Evolutionary conservation across 129 eudicot species (phyloP).

Genomic region (Chrysanthemum seticuspe): DNA sequence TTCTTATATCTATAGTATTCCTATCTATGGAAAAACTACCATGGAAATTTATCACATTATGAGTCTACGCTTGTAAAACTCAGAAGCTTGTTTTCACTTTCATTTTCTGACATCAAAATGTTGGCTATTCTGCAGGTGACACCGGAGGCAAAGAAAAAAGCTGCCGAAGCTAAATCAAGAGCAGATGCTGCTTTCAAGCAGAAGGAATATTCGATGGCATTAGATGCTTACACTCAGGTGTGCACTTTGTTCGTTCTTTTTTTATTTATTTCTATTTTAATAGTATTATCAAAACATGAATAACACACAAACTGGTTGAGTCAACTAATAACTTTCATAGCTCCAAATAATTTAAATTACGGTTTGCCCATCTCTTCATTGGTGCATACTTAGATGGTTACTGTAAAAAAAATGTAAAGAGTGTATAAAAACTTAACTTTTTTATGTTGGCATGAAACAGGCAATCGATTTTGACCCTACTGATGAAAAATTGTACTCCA

Average conservation of each 20-base stretch:
- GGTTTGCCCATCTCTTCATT: background rate
- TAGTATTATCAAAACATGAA: background rate
- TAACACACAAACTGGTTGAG: background rate
- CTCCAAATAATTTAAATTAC: background rate
- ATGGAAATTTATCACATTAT: background rate
- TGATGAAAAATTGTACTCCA: slow-evolving; percentile 74
- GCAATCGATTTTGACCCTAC: slow-evolving; percentile 88
- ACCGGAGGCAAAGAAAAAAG: slow-evolving; percentile 72
- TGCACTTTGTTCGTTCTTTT: background rate
- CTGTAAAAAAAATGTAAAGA: background rate
- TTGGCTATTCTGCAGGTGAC: slow-evolving; percentile 44
- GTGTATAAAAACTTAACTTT: background rate
- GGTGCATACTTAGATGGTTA: background rate
- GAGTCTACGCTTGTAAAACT: slow-evolving; percentile 13
- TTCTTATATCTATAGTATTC: slow-evolving; percentile 2
- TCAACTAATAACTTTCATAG: background rate
- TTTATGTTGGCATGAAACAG: slow-evolving; percentile 38
- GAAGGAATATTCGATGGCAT: slow-evolving; percentile 58
- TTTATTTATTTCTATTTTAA: no score
- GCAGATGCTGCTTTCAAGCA: slow-evolving; percentile 81
- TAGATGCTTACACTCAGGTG: slow-evolving; percentile 94
- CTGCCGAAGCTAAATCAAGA: slow-evolving; percentile 87
- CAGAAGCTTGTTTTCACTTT: slow-evolving; percentile 17
- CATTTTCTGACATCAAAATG: background rate
- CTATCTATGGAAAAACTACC: background rate